phyloP scores from a whole-genome alignment of 2,329 filamentous ascomycete species.

The Sporothrix globosa region DNA sequence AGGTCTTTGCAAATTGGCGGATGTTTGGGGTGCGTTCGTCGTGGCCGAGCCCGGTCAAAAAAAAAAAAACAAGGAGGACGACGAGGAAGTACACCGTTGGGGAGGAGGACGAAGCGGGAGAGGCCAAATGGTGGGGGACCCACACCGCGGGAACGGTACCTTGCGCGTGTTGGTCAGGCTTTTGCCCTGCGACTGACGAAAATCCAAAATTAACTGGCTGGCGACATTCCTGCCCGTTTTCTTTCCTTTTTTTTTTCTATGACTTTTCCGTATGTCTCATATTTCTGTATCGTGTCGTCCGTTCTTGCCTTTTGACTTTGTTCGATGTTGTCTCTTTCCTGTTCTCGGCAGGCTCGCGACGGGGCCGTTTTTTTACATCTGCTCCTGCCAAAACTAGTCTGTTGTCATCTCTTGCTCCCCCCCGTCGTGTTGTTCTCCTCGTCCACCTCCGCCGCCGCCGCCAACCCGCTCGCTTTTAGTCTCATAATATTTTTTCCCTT shows the following conservation, averaged over 20 bases:
- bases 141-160: slow-evolving; percentile 39
- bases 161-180: slow-evolving; percentile 35
- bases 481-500: slow-evolving; percentile 26
- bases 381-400: slow-evolving; percentile 26
- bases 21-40: slow-evolving; percentile 1
- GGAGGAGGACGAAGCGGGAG: slow-evolving; percentile 32
- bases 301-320: neutral
- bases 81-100: slow-evolving; percentile 23
- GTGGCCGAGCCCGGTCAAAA: slow-evolving; percentile 27
- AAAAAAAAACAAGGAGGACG: slow-evolving; percentile 22
- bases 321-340: slow-evolving; percentile 22
- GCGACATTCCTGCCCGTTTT: slow-evolving; percentile 27
- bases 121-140: slow-evolving; percentile 36
- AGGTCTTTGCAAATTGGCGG: neutral
- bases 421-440: slow-evolving; percentile 39
- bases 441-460: slow-evolving; percentile 37
- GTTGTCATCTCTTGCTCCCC: slow-evolving; percentile 15
- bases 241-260: slow-evolving; percentile 5
- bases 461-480: slow-evolving; percentile 23
- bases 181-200: slow-evolving; percentile 19
- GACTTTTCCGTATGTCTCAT: neutral
- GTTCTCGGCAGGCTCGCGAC: neutral
- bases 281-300: slow-evolving; percentile 4
- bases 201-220: slow-evolving; percentile 32
- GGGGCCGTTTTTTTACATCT: neutral